These are phyloP conservation scores for Allantophomopsis cytisporea DNA, from an alignment of 2,329 filamentous ascomycete genomes.

Conservation along the genomic window DNA sequence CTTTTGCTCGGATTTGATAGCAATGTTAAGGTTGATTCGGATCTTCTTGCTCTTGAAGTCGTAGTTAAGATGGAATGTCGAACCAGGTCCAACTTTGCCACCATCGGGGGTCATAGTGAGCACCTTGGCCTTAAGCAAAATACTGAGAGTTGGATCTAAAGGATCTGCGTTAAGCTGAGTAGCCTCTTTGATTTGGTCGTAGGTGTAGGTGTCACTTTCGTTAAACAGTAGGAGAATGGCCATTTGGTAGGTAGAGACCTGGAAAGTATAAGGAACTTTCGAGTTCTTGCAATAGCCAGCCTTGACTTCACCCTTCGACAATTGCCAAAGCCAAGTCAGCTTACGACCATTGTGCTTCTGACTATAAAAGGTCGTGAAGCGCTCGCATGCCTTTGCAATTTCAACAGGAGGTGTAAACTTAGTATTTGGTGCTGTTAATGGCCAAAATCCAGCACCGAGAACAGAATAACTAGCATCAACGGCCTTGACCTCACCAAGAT, in stretches of 20 bases:
- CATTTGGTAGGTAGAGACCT: conserved; percentile 97
- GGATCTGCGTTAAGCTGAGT: conserved; percentile 72
- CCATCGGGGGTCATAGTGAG: conserved; percentile 58
- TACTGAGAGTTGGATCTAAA: conserved; percentile 72
- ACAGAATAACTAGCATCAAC: conserved; percentile 84
- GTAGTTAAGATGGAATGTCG: conserved; percentile 74
- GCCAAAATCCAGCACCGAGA: conserved; percentile 95
- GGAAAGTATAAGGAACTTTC: conserved; percentile 91
- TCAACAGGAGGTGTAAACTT: conserved; percentile 79
- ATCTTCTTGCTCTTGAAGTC: conserved; percentile 99
- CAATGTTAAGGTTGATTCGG: conserved; percentile 89
- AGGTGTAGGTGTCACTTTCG: conserved; percentile 71
- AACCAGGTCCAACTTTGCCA: conserved; percentile 65
- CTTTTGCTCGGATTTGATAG: conserved; percentile 90
- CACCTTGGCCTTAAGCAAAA: conserved; percentile 89
- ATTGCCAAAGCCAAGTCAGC: conserved; percentile 94
- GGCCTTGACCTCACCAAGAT: conserved; percentile 48
- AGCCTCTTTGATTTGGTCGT: conserved; percentile 73
- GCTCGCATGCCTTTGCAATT: conserved; percentile 76
- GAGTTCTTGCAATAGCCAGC: conserved; percentile 81
- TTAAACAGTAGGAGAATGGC: conserved; percentile 92
- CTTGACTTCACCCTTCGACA: conserved; percentile 95
- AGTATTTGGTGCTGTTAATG: conserved; percentile 73
- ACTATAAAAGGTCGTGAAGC: conserved; percentile 84
- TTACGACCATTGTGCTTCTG: conserved; percentile 95